Percentiles rank a stretch among this genome's conserved stretches.
These are phyloP conservation scores for Yamadazyma friedrichii DNA, from an alignment of 1,139 yeast species.

Conservation along the genomic window DNA sequence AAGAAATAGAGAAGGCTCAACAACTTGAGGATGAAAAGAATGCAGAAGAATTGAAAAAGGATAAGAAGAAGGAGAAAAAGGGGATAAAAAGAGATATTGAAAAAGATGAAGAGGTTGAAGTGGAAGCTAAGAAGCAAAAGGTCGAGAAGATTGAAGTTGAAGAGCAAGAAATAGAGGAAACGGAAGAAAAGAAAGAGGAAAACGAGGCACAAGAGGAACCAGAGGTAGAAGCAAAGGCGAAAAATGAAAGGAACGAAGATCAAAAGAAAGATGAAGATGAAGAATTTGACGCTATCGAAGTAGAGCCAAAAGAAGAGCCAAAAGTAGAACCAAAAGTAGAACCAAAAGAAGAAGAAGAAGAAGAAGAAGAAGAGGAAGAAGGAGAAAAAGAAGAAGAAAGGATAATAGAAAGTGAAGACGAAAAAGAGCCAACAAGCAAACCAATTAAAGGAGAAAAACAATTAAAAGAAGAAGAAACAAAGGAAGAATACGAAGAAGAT, in stretches of 20 bases:
- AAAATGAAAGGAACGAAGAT: background rate
- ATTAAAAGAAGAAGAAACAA: background rate
- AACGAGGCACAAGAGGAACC: background rate
- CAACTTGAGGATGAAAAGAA: constrained; percentile 8
- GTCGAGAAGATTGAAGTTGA: background rate
- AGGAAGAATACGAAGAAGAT: constrained; percentile 16
- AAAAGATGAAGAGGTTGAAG: constrained; percentile 12
- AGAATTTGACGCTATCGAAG: background rate
- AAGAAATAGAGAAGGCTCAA: constrained; percentile 17
- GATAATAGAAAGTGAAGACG: constrained; percentile 5
- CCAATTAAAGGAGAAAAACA: constrained; percentile 8
- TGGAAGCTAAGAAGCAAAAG: constrained; percentile 13
- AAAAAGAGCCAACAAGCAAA: constrained; percentile 12
- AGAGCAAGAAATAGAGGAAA: background rate
- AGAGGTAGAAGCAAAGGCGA: background rate
- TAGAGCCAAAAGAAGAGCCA: background rate
- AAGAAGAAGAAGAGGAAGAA: background rate
- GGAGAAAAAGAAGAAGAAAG: constrained; percentile 12
- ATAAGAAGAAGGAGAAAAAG: constrained; percentile 1
- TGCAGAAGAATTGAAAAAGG: constrained; percentile 6
- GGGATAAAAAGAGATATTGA: constrained; percentile 7
- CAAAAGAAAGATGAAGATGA: background rate
- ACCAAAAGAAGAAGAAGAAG: background rate
- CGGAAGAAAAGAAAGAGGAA: background rate
- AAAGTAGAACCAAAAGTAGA: background rate